Percentiles rank a stretch among this genome's conserved stretches.
These are phyloP conservation scores for Thraustochytrium sp. DNA, from an alignment of 352 stramenopile genomes.

Conservation along the genomic window DNA sequence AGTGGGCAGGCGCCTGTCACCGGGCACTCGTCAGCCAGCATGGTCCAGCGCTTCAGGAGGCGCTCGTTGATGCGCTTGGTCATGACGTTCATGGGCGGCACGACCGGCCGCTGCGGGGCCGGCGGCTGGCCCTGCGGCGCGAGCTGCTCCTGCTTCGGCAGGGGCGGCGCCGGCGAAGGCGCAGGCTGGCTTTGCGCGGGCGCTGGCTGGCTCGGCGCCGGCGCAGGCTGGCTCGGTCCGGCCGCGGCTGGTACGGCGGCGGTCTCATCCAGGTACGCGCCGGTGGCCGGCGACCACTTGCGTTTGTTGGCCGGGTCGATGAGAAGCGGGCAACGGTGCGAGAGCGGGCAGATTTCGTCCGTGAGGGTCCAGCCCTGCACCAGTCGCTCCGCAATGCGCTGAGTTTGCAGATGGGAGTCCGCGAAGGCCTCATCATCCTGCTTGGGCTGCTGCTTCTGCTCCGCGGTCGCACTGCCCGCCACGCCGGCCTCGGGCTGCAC, in stretches of 20 bases:
- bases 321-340: slow-evolving; percentile 4
- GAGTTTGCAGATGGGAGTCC: not conserved
- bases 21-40: slow-evolving; percentile 32
- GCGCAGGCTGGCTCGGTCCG: not conserved
- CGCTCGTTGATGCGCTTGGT: not conserved
- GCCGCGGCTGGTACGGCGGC: not conserved
- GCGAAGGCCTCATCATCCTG: not conserved
- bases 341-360: slow-evolving; percentile 24
- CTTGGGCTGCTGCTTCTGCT: not conserved
- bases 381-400: slow-evolving; percentile 3
- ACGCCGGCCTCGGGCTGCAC: not conserved
- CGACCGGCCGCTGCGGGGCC: not conserved
- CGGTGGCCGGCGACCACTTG: slow-evolving; percentile 12
- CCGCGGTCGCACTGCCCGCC: not conserved
- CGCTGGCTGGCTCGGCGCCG: not conserved
- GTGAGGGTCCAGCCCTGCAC: slow-evolving; percentile 33
- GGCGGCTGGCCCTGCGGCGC: not conserved
- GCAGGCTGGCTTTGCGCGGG: not conserved
- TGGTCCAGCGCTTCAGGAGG: slow-evolving; percentile 12
- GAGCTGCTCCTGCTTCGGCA: not conserved
- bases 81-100: not conserved
- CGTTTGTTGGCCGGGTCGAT: not conserved
- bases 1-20: slow-evolving; percentile 8
- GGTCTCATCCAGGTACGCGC: not conserved
- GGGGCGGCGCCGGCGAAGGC: not conserved